phyloP scores from a whole-genome alignment of 345 rosid species.

The Aethionema arabicum region DNA sequence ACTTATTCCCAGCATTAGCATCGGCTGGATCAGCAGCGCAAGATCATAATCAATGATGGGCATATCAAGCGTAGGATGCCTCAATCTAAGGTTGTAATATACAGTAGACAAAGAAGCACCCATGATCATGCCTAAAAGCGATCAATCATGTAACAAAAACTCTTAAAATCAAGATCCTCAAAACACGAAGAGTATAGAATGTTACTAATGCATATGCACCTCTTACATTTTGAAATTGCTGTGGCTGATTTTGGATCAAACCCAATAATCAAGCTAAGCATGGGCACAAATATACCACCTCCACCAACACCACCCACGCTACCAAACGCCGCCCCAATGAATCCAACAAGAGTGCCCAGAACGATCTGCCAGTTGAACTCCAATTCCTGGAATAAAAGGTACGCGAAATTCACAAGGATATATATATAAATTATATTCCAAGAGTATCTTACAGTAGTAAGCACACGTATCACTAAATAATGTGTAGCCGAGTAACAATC shows the following conservation, averaged over 20 bases:
- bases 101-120: conserved; percentile 79
- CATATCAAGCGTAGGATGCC: conserved; percentile 77
- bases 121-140: conserved; percentile 74
- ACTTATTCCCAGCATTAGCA: conserved; percentile 86
- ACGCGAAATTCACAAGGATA: background rate
- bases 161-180: background rate
- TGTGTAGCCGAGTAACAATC: no score
- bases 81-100: conserved; percentile 69
- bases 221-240: conserved; percentile 82
- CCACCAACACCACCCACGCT: conserved; percentile 95
- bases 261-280: conserved; percentile 80
- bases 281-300: conserved; percentile 82
- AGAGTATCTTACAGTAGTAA: background rate
- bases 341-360: conserved; percentile 61
- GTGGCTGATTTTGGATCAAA: conserved; percentile 83
- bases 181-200: background rate
- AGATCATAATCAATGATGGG: conserved; percentile 85
- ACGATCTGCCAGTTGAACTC: conserved; percentile 73
- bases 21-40: conserved; percentile 77
- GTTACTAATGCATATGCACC: background rate
- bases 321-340: conserved; percentile 88
- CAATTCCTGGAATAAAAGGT: conserved; percentile 48
- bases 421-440: background rate
- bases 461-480: no score
- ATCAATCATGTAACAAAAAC: conserved; percentile 1